Evolutionary conservation across 2,329 filamentous ascomycete species (phyloP).

Genomic region (Ophiostoma tasmaniense): DNA sequence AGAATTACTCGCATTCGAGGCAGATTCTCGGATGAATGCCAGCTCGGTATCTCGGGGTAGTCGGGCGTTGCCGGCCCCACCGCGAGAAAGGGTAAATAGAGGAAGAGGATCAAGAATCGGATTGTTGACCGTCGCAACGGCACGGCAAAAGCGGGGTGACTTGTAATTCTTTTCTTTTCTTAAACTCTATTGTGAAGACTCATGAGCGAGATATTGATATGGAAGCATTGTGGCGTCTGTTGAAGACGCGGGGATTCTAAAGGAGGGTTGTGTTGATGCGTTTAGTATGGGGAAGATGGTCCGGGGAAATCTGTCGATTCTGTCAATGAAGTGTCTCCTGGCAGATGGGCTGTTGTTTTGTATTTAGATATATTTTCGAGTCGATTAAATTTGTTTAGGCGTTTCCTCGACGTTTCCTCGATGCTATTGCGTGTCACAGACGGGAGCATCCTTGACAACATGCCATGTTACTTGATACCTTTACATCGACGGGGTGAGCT

Average conservation of each 20-base stretch:
- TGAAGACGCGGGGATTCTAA: neutral
- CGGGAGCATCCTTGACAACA: neutral
- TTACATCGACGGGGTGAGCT: no score
- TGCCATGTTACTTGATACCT: neutral
- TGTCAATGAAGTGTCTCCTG: neutral
- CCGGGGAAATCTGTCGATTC: slow-evolving; percentile 1
- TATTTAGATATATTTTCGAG: neutral
- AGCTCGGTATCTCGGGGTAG: neutral
- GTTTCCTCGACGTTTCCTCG: no score
- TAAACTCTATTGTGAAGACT: neutral
- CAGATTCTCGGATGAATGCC: neutral
- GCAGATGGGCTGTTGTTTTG: neutral
- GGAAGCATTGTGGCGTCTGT: neutral
- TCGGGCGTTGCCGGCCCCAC: slow-evolving; percentile 5
- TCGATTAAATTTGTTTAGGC: neutral
- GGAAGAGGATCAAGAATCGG: neutral
- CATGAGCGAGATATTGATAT: neutral
- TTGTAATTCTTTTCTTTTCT: neutral
- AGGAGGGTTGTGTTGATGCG: neutral
- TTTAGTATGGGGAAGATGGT: neutral
- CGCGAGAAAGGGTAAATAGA: neutral
- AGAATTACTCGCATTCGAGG: neutral
- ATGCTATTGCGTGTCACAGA: neutral
- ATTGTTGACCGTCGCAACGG: neutral
- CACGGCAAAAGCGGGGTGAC: neutral